A percentile compares a stretch with the other conserved stretches of the same genome.
These are phyloP conservation scores for Elongisporangium senticosum DNA, from an alignment of 352 stramenopile genomes.

Conservation along the genomic window DNA sequence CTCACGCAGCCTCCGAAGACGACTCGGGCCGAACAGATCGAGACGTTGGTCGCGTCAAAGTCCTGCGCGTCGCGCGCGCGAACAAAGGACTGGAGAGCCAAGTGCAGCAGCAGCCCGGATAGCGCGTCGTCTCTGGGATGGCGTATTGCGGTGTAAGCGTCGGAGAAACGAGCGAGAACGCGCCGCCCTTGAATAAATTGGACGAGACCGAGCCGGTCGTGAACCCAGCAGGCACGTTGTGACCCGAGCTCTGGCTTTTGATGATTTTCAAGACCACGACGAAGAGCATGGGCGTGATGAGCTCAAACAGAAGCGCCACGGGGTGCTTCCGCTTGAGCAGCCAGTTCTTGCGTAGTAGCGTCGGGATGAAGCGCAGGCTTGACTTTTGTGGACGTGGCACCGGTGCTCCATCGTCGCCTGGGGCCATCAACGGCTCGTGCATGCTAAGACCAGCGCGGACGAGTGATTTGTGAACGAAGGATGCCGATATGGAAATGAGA, in stretches of 20 bases:
- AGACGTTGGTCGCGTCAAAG: too few relatives aligned
- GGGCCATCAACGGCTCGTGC: constrained; percentile 15
- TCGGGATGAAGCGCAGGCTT: constrained; percentile 40
- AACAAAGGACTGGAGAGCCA: constrained; percentile 32
- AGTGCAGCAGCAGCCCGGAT: constrained; percentile 44
- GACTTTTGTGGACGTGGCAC: constrained; percentile 4
- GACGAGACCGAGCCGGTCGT: constrained; percentile 16
- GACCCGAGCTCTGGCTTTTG: constrained; percentile 28
- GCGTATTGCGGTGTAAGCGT: constrained; percentile 15
- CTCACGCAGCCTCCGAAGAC: too few relatives aligned
- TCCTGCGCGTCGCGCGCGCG: constrained; percentile 11
- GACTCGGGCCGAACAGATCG: too few relatives aligned
- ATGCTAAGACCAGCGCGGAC: constrained; percentile 1
- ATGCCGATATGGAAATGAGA: too few relatives aligned
- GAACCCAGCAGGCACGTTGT: constrained; percentile 33
- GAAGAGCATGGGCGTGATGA: constrained; percentile 55
- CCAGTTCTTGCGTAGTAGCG: constrained; percentile 73
- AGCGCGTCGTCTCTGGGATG: constrained; percentile 52
- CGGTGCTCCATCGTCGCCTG: constrained; percentile 1
- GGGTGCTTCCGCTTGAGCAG: constrained; percentile 68
- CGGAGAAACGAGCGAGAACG: constrained; percentile 20
- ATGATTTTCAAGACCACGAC: constrained; percentile 53
- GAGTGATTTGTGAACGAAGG: too few relatives aligned
- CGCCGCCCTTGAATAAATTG: constrained; percentile 38
- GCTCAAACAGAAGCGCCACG: constrained; percentile 43